Evolutionary conservation across 441 rosid species (phyloP).

Genomic region (Euphorbia celastroides): DNA sequence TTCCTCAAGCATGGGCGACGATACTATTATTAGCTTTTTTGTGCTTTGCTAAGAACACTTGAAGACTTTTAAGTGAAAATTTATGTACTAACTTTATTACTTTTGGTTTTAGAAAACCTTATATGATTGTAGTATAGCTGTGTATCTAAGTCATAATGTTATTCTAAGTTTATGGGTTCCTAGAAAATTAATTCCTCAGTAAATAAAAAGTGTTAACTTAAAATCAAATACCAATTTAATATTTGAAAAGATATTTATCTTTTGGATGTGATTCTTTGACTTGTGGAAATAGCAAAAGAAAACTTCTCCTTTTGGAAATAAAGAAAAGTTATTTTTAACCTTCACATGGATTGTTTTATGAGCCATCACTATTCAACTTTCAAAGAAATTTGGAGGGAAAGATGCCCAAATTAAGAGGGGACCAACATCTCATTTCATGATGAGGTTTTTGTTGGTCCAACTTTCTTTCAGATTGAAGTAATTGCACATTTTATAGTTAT

Average conservation of each 20-base stretch:
- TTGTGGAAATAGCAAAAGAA: constrained; percentile 40
- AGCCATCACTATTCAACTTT: constrained; percentile 32
- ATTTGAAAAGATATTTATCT: constrained; percentile 25
- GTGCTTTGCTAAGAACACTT: background rate
- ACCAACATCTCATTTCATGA: constrained; percentile 32
- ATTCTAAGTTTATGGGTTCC: background rate
- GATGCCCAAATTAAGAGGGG: constrained; percentile 36
- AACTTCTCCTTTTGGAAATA: constrained; percentile 54
- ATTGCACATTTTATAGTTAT: constrained; percentile 1
- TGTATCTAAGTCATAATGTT: background rate
- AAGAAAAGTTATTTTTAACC: constrained; percentile 49
- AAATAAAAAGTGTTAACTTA: background rate
- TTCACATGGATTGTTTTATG: constrained; percentile 61
- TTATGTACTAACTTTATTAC: background rate
- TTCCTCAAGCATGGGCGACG: background rate
- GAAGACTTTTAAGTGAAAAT: background rate
- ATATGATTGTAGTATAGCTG: background rate
- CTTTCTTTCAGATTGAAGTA: constrained; percentile 16
- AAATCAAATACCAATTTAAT: too few relatives aligned
- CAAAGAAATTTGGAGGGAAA: constrained; percentile 31
- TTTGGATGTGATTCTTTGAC: constrained; percentile 56
- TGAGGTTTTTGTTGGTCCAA: constrained; percentile 42
- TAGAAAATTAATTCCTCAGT: background rate
- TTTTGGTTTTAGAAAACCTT: background rate
- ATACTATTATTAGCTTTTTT: background rate